These are phyloP conservation scores for Chaetomium sp. DNA, from an alignment of 2,329 filamentous ascomycete species.

Conservation along the genomic window DNA sequence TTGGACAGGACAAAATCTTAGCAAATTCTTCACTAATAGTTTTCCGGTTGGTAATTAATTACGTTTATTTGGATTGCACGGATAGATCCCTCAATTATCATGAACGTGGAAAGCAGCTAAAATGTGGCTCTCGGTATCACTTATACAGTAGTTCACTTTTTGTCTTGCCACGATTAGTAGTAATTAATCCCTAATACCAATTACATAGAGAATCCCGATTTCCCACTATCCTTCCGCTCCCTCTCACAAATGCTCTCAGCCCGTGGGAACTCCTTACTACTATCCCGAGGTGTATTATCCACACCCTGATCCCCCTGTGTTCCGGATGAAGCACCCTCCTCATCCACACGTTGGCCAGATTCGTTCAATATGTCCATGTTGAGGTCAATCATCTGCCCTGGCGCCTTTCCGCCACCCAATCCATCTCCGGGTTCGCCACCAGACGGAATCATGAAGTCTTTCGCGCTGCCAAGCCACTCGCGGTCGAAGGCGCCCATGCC, in stretches of 20 bases:
- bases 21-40: no score
- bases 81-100: no score
- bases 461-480: conserved; percentile 9
- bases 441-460: conserved; percentile 3
- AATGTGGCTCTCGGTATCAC: no score
- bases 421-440: neutral
- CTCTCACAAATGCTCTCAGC: neutral
- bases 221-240: neutral
- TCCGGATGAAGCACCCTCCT: neutral
- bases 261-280: neutral
- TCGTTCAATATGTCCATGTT: conserved; percentile 11
- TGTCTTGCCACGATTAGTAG: no score
- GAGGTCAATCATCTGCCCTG: conserved; percentile 12
- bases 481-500: neutral
- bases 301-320: neutral
- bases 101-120: no score
- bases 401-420: neutral
- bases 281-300: neutral
- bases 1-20: no score
- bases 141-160: no score
- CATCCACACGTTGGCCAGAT: neutral
- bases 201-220: neutral
- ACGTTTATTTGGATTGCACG: no score
- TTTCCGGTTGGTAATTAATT: no score
- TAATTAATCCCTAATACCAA: neutral